Conservation (phyloP, 139 green algal genomes). For the Diplosphaera chodatii region DNA sequence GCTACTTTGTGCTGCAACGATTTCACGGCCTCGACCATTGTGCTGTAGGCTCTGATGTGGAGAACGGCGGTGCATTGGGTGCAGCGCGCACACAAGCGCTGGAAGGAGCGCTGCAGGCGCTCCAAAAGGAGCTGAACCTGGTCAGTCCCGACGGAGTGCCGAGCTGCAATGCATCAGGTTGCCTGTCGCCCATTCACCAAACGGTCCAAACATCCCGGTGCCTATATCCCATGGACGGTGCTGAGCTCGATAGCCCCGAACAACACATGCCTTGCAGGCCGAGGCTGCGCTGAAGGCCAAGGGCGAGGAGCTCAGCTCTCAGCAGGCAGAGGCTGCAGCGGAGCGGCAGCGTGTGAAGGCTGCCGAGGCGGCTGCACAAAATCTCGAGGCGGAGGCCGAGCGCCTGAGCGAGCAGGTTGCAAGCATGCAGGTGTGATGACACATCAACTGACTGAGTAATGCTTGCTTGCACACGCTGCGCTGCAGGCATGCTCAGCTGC, state of each 20-base stretch:
- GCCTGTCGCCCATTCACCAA: no score
- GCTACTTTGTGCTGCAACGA: neutral
- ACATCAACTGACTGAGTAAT: no score
- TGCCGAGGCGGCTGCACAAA: constrained; percentile 11
- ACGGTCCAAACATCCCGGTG: no score
- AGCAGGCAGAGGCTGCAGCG: neutral
- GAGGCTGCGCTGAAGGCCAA: constrained; percentile 2
- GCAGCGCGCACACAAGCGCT: constrained; percentile 19
- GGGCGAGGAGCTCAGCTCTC: neutral
- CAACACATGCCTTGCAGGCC: no score
- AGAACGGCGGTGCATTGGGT: neutral
- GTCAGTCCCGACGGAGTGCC: no score
- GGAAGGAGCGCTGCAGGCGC: constrained; percentile 20
- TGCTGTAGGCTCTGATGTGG: neutral
- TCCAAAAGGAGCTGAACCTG: constrained; percentile 8
- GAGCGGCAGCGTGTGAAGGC: neutral
- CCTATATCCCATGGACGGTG: no score
- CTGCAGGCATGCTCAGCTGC: no score
- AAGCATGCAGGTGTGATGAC: constrained; percentile 29
- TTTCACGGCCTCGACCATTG: no score
- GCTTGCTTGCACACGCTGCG: no score
- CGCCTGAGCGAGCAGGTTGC: constrained; percentile 17
- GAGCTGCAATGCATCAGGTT: no score
- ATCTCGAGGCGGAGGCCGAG: constrained; percentile 22
- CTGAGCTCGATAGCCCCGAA: no score